Evolutionary conservation across 2,329 filamentous ascomycete genomes (phyloP).

Genomic region (Colletotrichum sp.): DNA sequence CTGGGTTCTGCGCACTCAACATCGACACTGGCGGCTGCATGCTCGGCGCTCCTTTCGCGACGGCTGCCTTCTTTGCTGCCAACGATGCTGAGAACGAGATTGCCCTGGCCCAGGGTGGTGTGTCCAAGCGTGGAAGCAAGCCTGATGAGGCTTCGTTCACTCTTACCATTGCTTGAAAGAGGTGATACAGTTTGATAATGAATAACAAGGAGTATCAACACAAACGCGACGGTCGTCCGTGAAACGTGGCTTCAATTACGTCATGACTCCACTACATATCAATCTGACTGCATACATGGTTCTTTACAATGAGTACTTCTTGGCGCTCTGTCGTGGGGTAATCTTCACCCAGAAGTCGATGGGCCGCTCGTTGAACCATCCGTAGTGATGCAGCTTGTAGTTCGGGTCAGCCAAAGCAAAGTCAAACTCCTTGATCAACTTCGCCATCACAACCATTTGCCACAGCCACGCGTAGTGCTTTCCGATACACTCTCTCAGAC

Average conservation of each 20-base stretch:
- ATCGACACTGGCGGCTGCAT: constrained; percentile 4
- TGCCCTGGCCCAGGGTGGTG: constrained; percentile 4
- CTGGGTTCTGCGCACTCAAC: neutral
- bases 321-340: constrained; percentile 34
- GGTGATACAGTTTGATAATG: neutral
- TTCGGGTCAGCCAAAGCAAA: constrained; percentile 45
- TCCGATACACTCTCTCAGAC: constrained; percentile 56
- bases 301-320: neutral
- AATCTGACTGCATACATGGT: no score
- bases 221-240: neutral
- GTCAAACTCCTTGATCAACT: constrained; percentile 48
- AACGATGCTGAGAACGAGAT: constrained; percentile 4
- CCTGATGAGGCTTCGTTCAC: neutral
- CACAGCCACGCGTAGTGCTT: constrained; percentile 55
- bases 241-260: neutral
- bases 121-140: neutral
- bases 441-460: constrained; percentile 44
- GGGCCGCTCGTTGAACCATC: constrained; percentile 59
- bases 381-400: constrained; percentile 49
- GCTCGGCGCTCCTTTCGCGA: constrained; percentile 4
- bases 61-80: constrained; percentile 2
- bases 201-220: neutral
- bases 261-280: neutral
- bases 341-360: constrained; percentile 49
- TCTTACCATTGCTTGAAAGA: neutral